phyloP scores from a whole-genome alignment of 192 early-diverging fungal species.

The Coemansia sp. region DNA sequence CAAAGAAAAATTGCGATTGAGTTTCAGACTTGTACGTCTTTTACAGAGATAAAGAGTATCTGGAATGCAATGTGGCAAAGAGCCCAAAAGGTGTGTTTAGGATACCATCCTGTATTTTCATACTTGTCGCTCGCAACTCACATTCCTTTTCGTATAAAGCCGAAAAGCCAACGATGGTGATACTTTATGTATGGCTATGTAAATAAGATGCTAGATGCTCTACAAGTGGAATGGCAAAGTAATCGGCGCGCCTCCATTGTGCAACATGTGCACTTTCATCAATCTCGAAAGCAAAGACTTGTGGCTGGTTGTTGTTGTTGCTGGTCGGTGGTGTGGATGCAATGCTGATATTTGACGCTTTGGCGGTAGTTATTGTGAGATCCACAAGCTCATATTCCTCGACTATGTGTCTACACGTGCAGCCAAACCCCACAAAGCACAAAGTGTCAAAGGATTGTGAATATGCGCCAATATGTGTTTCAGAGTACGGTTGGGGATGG shows the following conservation, averaged over 20 bases:
- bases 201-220: not conserved
- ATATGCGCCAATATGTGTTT: not conserved
- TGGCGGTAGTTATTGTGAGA: not conserved
- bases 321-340: not conserved
- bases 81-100: not conserved
- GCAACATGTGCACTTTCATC: slow-evolving; percentile 3
- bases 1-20: not conserved
- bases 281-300: slow-evolving; percentile 4
- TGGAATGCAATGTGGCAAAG: not conserved
- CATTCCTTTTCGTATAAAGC: not conserved
- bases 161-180: not conserved
- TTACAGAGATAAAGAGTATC: not conserved
- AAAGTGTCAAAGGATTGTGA: not conserved
- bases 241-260: not conserved
- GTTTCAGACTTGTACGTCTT: not conserved
- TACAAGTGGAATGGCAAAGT: not conserved
- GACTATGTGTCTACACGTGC: not conserved
- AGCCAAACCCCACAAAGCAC: not conserved
- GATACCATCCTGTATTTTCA: not conserved
- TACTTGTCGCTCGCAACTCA: not conserved
- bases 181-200: not conserved
- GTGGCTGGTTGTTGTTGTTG: not conserved
- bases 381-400: not conserved
- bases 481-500: not conserved
- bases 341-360: not conserved